phyloP scores from a whole-genome alignment of 2,329 filamentous ascomycete species.

The Chrysoporthe cubensis region DNA sequence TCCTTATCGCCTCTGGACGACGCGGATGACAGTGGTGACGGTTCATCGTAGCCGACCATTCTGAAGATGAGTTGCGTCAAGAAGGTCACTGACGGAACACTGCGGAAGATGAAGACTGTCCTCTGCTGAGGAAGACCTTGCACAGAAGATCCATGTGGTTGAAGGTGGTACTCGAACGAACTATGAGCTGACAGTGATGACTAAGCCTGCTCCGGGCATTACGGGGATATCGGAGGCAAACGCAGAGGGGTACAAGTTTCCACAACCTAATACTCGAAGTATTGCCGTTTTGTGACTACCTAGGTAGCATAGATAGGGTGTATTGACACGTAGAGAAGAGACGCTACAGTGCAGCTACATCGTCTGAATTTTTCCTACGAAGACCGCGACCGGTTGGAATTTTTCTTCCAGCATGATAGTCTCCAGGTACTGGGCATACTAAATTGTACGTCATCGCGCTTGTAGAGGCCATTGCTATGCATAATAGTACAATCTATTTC shows the following conservation, averaged over 20 bases:
- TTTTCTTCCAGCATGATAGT: not conserved
- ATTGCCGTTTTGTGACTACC: not conserved
- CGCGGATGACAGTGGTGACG: constrained; percentile 20
- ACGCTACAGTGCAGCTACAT: too few species aligned
- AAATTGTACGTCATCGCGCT: not conserved
- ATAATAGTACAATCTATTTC: not conserved
- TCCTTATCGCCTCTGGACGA: constrained; percentile 18
- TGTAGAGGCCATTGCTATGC: not conserved
- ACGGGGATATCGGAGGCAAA: not conserved
- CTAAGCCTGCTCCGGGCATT: not conserved
- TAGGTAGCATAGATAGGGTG: not conserved
- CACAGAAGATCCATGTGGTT: not conserved
- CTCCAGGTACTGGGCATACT: not conserved
- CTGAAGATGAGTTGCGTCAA: not conserved
- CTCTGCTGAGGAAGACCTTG: not conserved
- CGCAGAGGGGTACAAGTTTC: not conserved
- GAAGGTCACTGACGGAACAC: not conserved
- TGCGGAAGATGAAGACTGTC: not conserved
- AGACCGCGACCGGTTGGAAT: not conserved
- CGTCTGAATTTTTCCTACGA: too few species aligned
- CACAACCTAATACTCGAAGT: not conserved
- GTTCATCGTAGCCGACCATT: constrained; percentile 14
- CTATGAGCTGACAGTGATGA: not conserved
- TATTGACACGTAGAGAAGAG: not conserved
- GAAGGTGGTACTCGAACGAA: not conserved